Conservation (phyloP, 257 asterid genomes). For the Jaltomata sinuosa region DNA sequence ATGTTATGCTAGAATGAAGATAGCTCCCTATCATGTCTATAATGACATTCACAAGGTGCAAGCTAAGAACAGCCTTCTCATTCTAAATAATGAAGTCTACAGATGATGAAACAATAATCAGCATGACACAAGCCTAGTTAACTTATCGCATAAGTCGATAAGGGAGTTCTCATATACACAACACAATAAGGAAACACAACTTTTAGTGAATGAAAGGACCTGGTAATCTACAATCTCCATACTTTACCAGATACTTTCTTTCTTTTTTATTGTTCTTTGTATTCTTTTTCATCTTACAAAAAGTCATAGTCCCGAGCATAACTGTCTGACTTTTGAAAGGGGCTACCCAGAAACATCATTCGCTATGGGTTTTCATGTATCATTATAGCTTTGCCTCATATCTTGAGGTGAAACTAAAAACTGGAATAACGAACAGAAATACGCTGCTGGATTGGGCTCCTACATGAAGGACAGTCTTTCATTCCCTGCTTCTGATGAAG, state of each 20-base stretch:
- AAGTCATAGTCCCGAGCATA: background rate
- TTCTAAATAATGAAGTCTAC: background rate
- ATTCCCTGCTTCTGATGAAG: conserved; percentile 90
- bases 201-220: background rate
- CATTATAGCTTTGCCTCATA: conserved; percentile 22
- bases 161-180: background rate
- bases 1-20: background rate
- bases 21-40: background rate
- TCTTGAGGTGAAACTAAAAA: conserved; percentile 27
- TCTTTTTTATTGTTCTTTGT: background rate
- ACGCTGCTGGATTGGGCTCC: conserved; percentile 74
- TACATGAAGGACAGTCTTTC: conserved; percentile 96
- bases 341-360: conserved; percentile 25
- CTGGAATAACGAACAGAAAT: conserved; percentile 61
- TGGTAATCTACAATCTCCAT: background rate
- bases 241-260: background rate
- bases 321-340: conserved; percentile 13
- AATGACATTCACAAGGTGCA: background rate
- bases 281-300: background rate
- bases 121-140: background rate
- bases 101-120: background rate
- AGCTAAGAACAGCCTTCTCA: background rate
- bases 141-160: background rate
- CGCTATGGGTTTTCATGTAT: conserved; percentile 28
- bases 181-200: background rate